Evolutionary conservation across 2,329 filamentous ascomycete genomes (phyloP), one percentile per base, ranked within the genome.

Genomic region (Simplicillium aogashimaense): DNA sequence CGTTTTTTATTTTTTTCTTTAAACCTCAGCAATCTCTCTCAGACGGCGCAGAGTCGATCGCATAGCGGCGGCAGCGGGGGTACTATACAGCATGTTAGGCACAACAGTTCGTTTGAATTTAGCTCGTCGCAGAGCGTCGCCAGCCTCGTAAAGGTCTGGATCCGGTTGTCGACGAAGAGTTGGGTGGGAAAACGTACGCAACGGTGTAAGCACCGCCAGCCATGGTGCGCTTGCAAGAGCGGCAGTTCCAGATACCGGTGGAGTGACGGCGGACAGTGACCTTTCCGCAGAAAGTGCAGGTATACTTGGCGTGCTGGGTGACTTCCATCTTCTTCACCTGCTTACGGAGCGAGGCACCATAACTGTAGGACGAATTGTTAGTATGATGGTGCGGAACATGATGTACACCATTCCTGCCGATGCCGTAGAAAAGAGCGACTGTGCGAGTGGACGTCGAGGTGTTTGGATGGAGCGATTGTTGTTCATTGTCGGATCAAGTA

Each of bases 221-320:
- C 40, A 64, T 55, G 61, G 81, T 86, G 84, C 95, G 95, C 69
- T 86, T 81, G 83, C 92, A 97, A 47, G 83, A 78, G 70, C 80
- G 83, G 86, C 92, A 98, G 70, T 90, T 78, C 90, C 90, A 95
- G 78, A 95, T 95, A 60, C 89, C 89, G 58, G 90, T 86, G 50
- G 86, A 81, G 64, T 87, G 76, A 63, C 90, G 83, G 77, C 88
- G 88, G 64, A 95, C 88, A 59, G 83, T 85, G 66, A 81, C 83
- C 83, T 97, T 97, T 65, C 90, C 90, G 80, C 88, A 95, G 85
- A 97, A 98, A 54, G 89, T 90, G 82, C 90, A 97, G 65, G 82
- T 81, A 65, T 95, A 97, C 69, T 84, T 84, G 74, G 88, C 87
- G 78, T 98, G 92, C 73, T 97, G 92, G 61, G 86, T 86, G 69